Base-by-base conservation (phyloP, 768 basidiomycete species). In the Dacryopinax primogenitus region DNA sequence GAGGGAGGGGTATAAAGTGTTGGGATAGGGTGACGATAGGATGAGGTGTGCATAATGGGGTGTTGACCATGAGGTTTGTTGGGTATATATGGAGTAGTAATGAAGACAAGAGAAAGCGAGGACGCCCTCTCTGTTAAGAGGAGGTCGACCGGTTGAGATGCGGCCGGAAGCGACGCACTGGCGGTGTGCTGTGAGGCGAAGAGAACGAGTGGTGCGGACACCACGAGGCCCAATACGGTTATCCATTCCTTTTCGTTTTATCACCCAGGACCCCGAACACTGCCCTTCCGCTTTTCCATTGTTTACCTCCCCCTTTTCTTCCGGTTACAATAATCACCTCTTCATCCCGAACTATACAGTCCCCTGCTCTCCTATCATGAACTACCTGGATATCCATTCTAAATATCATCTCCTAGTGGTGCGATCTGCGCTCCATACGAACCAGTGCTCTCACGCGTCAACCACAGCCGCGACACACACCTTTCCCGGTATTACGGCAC, bases 121-220 rank as follows among this genome's bases (percentile, higher is more conserved):
- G 51, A 58, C 26, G 15, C 4, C 51, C 51, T 18, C 32, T 23
- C 51, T 23, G 26, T 15, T 58, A 58, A 58, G 30, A 58, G 51
- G 11, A 3, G 11, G 51, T 3, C 4, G 23, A 11, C 51, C 51
- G 12, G 51, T 58, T 21, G 51, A 58, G 51, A 58, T 13, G 45
- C 12, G 36, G 18, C 36, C 36, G 36, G 36, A 18, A 37, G 41
- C 18, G 18, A 44, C 41, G 51, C 51, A 58, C 51, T 58, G 51
- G 51, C 51, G 26, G 51, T 58, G 51, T 58, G 51, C 51, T 58
- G 51, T 44, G 51, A 58, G 45, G 26, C 23, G 26, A 58, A 58
- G n/a, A n/a, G n/a, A n/a, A n/a, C n/a, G n/a, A n/a, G n/a, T 32
- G 13, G 51, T 58, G 51, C 51, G 51, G 51, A 58, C 51, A 32